Conservation (phyloP, 176 grass and related monocot genomes). For the Aechmea fasciata region DNA sequence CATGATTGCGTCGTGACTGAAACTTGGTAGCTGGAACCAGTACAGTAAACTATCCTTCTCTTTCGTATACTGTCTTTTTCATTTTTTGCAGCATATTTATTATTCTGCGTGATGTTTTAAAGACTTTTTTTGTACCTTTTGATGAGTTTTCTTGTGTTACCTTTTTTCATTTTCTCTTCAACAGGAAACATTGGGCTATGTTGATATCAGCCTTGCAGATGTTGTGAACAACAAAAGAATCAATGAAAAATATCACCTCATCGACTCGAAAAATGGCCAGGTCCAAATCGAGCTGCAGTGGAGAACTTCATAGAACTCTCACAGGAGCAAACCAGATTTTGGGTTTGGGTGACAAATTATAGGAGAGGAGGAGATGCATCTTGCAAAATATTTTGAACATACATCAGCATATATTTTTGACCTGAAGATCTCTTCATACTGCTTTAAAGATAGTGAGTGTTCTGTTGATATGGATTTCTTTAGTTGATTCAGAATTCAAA, state of each 20-base stretch:
- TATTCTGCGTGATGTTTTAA: background rate
- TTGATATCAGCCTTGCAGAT: constrained; percentile 57
- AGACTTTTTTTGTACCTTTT: background rate
- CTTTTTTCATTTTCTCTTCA: too few relatives aligned
- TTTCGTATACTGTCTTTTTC: too few relatives aligned
- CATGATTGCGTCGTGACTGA: too few relatives aligned
- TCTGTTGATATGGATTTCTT: too few relatives aligned
- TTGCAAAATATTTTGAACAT: constrained; percentile 5
- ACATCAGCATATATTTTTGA: background rate
- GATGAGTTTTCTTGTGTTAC: constrained; percentile 9
- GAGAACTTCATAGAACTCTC: constrained; percentile 58
- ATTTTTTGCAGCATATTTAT: background rate
- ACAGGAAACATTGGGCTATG: constrained; percentile 75
- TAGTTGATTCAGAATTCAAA: too few relatives aligned
- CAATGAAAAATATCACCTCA: constrained; percentile 74
- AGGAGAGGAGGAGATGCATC: constrained; percentile 13
- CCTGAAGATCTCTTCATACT: background rate
- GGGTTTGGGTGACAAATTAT: background rate
- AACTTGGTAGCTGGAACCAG: too few relatives aligned
- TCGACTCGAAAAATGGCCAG: constrained; percentile 77
- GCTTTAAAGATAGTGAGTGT: background rate
- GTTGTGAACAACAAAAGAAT: constrained; percentile 79
- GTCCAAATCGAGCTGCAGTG: constrained; percentile 91
- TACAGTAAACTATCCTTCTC: too few relatives aligned
- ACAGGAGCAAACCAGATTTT: background rate